A percentile compares a stretch with the other conserved stretches of the same genome.
Evolutionary conservation across 1,284 basidiomycete species (phyloP).

Genomic region (Porogramme epimiltina): DNA sequence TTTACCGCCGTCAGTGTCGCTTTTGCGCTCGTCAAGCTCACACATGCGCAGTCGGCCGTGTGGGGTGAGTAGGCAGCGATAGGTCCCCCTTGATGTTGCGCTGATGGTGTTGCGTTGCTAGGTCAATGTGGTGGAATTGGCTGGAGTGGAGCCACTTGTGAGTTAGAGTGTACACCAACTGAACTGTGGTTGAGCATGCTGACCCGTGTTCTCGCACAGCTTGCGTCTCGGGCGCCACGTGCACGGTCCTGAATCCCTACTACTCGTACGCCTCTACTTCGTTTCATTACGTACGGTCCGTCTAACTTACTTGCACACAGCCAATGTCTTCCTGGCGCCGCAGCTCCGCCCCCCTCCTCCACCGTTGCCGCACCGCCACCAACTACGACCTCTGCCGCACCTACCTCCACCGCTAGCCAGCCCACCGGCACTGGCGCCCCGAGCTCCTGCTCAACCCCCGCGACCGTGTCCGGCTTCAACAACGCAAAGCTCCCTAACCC

Average conservation of each 20-base stretch:
- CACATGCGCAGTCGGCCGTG: conserved; percentile 9
- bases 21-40: conserved; percentile 9
- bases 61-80: conserved; percentile 34
- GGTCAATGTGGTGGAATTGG: conserved; percentile 27
- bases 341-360: conserved; percentile 1
- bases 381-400: conserved; percentile 2
- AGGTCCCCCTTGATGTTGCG: neutral
- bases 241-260: conserved; percentile 15
- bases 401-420: conserved; percentile 1
- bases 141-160: conserved; percentile 22
- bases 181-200: neutral
- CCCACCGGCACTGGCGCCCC: conserved; percentile 10
- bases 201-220: conserved; percentile 2
- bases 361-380: neutral
- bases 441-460: conserved; percentile 22
- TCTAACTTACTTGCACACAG: neutral
- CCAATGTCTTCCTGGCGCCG: conserved; percentile 18
- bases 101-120: neutral
- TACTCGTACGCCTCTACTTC: conserved; percentile 13
- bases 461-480: conserved; percentile 29
- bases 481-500: conserved; percentile 49
- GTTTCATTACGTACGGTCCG: too few species aligned
- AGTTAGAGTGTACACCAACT: neutral
- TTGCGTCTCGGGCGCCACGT: conserved; percentile 18
- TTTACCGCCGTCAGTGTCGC: conserved; percentile 19